Conservation (phyloP, 495 filamentous ascomycete genomes). For the Rostrohypoxylon terebratum region DNA sequence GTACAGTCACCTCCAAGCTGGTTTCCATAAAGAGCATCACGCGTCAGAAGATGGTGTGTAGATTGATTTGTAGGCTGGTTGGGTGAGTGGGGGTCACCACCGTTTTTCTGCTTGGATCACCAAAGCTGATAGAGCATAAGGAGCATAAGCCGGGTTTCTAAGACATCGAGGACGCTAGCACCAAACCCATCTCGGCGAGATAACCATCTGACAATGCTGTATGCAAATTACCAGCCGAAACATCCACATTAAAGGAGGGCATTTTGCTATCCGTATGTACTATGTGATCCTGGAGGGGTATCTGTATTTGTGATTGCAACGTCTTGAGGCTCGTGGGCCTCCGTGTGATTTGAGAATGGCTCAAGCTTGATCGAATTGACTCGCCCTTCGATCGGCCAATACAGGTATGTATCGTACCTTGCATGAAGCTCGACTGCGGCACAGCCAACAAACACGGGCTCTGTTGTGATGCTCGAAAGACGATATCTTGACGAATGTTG, state of each 20-base stretch:
- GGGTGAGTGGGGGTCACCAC: conserved; percentile 36
- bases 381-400: conserved; percentile 39
- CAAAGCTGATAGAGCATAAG: conserved; percentile 42
- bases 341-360: conserved; percentile 45
- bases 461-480: conserved; percentile 12
- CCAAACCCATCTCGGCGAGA: conserved; percentile 31
- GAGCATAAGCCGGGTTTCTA: conserved; percentile 47
- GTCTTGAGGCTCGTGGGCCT: conserved; percentile 34
- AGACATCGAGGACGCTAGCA: conserved; percentile 45
- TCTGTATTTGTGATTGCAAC: conserved; percentile 40
- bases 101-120: no score
- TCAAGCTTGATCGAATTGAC: conserved; percentile 43
- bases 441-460: conserved; percentile 38
- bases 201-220: conserved; percentile 51
- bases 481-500: conserved; percentile 27
- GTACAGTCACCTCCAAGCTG: conserved; percentile 32
- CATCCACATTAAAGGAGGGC: conserved; percentile 32
- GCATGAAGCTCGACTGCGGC: conserved; percentile 44
- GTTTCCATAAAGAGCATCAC: conserved; percentile 45
- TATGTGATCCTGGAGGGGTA: no score
- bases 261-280: background rate
- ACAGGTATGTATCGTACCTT: conserved; percentile 48
- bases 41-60: conserved; percentile 49
- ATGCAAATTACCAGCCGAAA: conserved; percentile 38
- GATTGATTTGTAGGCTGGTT: conserved; percentile 40